phyloP scores from a whole-genome alignment of 345 rosid genomes.

The Pugionium cornutum region DNA sequence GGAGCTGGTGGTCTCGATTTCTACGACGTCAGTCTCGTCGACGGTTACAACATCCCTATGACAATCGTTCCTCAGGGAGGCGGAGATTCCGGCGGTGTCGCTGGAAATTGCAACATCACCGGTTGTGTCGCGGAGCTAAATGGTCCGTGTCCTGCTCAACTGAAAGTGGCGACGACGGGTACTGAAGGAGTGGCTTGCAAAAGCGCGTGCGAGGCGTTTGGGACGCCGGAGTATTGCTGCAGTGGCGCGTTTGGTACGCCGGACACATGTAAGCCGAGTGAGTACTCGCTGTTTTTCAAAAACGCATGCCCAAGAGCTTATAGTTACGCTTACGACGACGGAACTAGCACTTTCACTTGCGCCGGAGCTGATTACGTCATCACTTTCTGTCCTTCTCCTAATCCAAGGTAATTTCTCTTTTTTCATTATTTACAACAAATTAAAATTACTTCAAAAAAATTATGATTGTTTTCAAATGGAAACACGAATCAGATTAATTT shows the following conservation, averaged over 20 bases:
- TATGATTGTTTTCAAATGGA: conserved; percentile 21
- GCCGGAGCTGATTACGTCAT: conserved; percentile 50
- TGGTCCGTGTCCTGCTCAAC: conserved; percentile 53
- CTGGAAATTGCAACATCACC: conserved; percentile 51
- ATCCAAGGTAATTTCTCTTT: conserved; percentile 40
- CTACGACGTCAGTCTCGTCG: conserved; percentile 72
- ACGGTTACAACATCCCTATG: conserved; percentile 72
- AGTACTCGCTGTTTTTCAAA: conserved; percentile 59
- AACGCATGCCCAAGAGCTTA: conserved; percentile 59
- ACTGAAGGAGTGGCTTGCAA: conserved; percentile 53
- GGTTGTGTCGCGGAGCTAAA: conserved; percentile 61
- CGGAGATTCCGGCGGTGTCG: conserved; percentile 35
- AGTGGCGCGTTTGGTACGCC: conserved; percentile 59
- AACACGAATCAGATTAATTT: conserved; percentile 16
- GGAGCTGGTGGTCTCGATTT: conserved; percentile 55
- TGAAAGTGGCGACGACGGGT: conserved; percentile 41
- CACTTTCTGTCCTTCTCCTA: conserved; percentile 57
- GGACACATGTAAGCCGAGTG: conserved; percentile 52
- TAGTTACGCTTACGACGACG: conserved; percentile 70
- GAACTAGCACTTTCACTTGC: conserved; percentile 62
- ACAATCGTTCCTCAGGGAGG: conserved; percentile 53
- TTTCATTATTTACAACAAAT: not conserved
- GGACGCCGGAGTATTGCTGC: conserved; percentile 61
- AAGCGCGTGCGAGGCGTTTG: conserved; percentile 66
- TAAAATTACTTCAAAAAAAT: no score